Evolutionary conservation across 192 early-diverging fungal genomes (phyloP).

Genomic region (Phlyctochytrium arcticum): DNA sequence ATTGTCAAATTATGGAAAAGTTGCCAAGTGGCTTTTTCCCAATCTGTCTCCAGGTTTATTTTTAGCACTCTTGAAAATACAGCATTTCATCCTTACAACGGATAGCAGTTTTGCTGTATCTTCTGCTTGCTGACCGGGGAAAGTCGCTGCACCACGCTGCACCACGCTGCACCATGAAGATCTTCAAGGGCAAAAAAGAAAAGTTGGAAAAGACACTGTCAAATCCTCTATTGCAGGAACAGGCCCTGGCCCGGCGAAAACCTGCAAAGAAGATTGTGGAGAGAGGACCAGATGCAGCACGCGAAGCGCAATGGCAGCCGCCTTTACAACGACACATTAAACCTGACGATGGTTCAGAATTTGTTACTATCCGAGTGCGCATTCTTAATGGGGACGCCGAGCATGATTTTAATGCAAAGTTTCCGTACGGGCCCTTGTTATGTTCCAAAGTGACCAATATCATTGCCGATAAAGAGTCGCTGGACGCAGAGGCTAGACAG

Average conservation of each 20-base stretch:
- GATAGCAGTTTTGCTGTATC: too few relatives aligned
- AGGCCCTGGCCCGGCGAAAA: constrained; percentile 4
- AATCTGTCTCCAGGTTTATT: too few relatives aligned
- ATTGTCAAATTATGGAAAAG: too few relatives aligned
- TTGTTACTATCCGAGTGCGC: constrained; percentile 44
- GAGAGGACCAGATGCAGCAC: constrained; percentile 20
- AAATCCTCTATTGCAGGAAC: constrained; percentile 20
- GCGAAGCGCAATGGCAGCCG: constrained; percentile 36
- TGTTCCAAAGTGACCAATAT: constrained; percentile 33
- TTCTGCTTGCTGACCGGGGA: neutral
- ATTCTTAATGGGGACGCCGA: constrained; percentile 49
- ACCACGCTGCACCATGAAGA: neutral
- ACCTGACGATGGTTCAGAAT: constrained; percentile 32
- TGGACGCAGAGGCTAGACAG: constrained; percentile 16
- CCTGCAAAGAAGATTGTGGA: constrained; percentile 8
- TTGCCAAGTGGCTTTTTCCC: too few relatives aligned
- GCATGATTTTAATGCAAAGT: constrained; percentile 47
- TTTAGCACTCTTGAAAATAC: too few relatives aligned
- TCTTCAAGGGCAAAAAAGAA: constrained; percentile 17
- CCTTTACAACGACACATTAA: constrained; percentile 46
- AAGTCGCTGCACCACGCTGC: neutral
- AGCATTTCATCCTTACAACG: too few relatives aligned
- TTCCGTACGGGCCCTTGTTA: constrained; percentile 26
- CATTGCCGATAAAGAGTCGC: constrained; percentile 43
- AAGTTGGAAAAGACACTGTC: neutral